Evolutionary conservation across 176 grass and related monocot species (phyloP).

Genomic region (Guadua angustifolia): DNA sequence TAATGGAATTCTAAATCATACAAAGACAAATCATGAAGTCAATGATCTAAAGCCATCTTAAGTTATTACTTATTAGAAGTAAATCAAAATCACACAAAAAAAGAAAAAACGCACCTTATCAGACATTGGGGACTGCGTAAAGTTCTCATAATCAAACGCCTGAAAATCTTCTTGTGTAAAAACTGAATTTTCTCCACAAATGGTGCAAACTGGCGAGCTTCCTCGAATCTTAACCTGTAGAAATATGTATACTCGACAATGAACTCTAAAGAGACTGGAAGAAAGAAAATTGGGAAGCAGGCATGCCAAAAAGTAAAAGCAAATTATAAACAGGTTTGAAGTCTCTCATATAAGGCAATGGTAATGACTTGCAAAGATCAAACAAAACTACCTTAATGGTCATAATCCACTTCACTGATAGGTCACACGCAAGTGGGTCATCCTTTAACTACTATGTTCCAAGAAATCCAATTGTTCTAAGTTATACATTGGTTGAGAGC

Average conservation of each 20-base stretch:
- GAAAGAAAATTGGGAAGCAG: slow-evolving; percentile 2
- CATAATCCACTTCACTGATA: not conserved
- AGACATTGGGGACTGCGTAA: slow-evolving; percentile 92
- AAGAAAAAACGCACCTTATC: slow-evolving; percentile 63
- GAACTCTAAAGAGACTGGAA: not conserved
- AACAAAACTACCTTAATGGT: slow-evolving; percentile 22
- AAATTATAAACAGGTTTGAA: slow-evolving; percentile 16
- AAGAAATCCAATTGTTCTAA: not conserved
- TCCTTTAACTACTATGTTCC: not conserved
- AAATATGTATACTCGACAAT: slow-evolving; percentile 23
- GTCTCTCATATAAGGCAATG: not conserved
- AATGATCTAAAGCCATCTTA: not conserved
- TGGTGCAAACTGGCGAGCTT: slow-evolving; percentile 64
- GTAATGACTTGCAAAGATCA: not conserved
- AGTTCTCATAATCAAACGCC: slow-evolving; percentile 88
- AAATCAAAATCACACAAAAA: slow-evolving; percentile 7
- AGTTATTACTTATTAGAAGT: not conserved
- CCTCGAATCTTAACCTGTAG: slow-evolving; percentile 83
- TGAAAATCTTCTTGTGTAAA: slow-evolving; percentile 70
- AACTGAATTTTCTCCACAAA: slow-evolving; percentile 71
- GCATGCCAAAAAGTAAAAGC: not conserved
- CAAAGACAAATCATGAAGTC: not conserved
- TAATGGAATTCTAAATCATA: not conserved
- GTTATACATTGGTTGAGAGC: not conserved
- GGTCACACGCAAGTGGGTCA: not conserved